These are phyloP conservation scores for Termitomyces eurrhizus DNA, from an alignment of 768 basidiomycete genomes.

Conservation along the genomic window DNA sequence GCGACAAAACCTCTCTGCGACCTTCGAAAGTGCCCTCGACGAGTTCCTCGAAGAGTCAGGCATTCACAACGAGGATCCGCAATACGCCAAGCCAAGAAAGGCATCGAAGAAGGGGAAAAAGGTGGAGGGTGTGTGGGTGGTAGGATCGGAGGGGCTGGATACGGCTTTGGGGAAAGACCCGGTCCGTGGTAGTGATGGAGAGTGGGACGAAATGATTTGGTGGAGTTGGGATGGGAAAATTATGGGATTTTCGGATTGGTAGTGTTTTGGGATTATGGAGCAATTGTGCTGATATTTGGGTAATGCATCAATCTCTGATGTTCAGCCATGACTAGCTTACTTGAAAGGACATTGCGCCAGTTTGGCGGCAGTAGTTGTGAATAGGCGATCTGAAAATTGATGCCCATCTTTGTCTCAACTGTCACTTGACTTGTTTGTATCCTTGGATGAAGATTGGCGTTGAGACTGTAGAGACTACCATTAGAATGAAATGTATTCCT, in stretches of 20 bases:
- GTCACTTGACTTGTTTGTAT: fast-evolving
- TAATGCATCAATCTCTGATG: too few relatives aligned
- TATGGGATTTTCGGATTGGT: conserved; percentile 51
- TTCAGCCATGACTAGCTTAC: too few relatives aligned
- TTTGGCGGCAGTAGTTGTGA: too few relatives aligned
- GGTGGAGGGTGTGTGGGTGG: conserved; percentile 49
- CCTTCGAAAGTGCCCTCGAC: conserved; percentile 34
- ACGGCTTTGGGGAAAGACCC: conserved; percentile 8
- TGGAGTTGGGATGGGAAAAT: conserved; percentile 61
- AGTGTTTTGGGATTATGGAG: background rate
- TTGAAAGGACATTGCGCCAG: too few relatives aligned
- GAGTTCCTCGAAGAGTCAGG: conserved; percentile 38
- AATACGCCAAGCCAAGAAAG: background rate
- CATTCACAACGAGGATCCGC: conserved; percentile 3
- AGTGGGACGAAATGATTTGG: conserved; percentile 54
- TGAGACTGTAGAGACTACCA: too few relatives aligned
- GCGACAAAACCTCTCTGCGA: conserved; percentile 35
- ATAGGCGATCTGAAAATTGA: too few relatives aligned
- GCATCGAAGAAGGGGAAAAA: conserved; percentile 21
- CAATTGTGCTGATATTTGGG: background rate
- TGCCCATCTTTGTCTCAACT: too few relatives aligned
- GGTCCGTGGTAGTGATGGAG: conserved; percentile 21
- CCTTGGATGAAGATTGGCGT: too few relatives aligned
- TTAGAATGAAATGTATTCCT: too few relatives aligned
- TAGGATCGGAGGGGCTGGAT: conserved; percentile 23